phyloP scores from a whole-genome alignment of 2,329 filamentous ascomycete species.

The Penicillium sp. region DNA sequence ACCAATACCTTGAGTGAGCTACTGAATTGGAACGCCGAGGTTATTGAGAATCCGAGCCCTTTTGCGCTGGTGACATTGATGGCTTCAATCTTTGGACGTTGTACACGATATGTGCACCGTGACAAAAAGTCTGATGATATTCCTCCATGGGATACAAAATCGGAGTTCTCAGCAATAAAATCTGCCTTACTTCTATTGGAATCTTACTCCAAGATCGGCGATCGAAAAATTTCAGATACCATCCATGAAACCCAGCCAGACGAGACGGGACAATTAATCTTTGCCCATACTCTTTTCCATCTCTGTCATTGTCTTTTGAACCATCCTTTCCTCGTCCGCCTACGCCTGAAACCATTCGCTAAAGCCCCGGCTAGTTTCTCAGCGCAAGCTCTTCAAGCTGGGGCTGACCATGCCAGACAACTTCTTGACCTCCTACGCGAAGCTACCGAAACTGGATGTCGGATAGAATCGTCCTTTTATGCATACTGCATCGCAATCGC shows the following conservation, averaged over 20 bases:
- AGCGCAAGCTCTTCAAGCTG: slow-evolving; percentile 28
- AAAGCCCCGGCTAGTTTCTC: slow-evolving; percentile 38
- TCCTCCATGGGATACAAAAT: slow-evolving; percentile 43
- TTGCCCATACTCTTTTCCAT: slow-evolving; percentile 39
- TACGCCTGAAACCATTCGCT: slow-evolving; percentile 28
- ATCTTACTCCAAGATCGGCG: slow-evolving; percentile 32
- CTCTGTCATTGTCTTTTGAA: slow-evolving; percentile 42
- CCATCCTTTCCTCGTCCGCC: slow-evolving; percentile 40
- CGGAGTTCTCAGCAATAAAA: slow-evolving; percentile 38
- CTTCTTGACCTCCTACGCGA: slow-evolving; percentile 32
- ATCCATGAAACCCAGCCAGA: slow-evolving; percentile 23
- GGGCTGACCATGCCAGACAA: slow-evolving; percentile 34
- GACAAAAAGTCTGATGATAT: slow-evolving; percentile 24
- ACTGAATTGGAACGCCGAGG: slow-evolving; percentile 25
- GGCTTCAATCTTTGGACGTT: slow-evolving; percentile 38
- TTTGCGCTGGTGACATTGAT: slow-evolving; percentile 38
- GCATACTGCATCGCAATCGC: slow-evolving; percentile 39
- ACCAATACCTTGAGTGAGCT: slow-evolving; percentile 27
- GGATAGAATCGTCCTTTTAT: slow-evolving; percentile 36
- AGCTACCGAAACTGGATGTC: slow-evolving; percentile 22
- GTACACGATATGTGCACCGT: slow-evolving; percentile 35
- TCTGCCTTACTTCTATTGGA: slow-evolving; percentile 38
- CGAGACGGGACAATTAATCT: slow-evolving; percentile 32
- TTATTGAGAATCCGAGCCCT: slow-evolving; percentile 22
- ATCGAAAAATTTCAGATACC: slow-evolving; percentile 22